These are phyloP conservation scores for Apiotrichum laibachii DNA, from an alignment of 1,284 basidiomycete genomes.

Conservation along the genomic window DNA sequence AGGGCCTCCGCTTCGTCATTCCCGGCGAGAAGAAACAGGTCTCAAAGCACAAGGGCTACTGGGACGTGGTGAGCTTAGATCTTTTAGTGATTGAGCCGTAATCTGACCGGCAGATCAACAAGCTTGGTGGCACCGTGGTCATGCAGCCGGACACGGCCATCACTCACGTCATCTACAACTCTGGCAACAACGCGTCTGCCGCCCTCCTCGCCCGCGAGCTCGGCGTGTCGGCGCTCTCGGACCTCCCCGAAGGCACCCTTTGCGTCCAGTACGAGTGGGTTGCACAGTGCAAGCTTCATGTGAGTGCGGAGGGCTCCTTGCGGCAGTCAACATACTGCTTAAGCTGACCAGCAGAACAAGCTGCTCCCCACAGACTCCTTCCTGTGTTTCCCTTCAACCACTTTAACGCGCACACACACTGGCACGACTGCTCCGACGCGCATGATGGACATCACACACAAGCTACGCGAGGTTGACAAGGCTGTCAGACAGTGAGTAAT, in stretches of 20 bases:
- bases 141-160: constrained; percentile 42
- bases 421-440: constrained; percentile 3
- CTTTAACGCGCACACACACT: constrained; percentile 16
- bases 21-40: constrained; percentile 29
- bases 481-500: constrained; percentile 25
- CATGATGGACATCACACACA: constrained; percentile 31
- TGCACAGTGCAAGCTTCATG: constrained; percentile 31
- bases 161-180: constrained; percentile 44
- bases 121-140: constrained; percentile 35
- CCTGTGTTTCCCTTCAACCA: constrained; percentile 34
- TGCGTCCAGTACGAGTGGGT: constrained; percentile 46
- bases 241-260: constrained; percentile 38
- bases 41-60: constrained; percentile 29
- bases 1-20: constrained; percentile 39
- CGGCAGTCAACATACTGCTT: background rate
- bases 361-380: constrained; percentile 27
- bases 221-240: constrained; percentile 32
- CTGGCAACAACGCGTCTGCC: constrained; percentile 22
- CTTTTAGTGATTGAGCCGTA: background rate
- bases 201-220: constrained; percentile 25
- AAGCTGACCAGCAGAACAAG: constrained; percentile 17
- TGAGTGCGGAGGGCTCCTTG: constrained; percentile 12
- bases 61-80: constrained; percentile 31
- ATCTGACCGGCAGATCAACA: constrained; percentile 28
- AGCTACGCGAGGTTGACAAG: constrained; percentile 22